Conservation (phyloP, 352 stramenopile species). For the Phytophthora sojae region DNA sequence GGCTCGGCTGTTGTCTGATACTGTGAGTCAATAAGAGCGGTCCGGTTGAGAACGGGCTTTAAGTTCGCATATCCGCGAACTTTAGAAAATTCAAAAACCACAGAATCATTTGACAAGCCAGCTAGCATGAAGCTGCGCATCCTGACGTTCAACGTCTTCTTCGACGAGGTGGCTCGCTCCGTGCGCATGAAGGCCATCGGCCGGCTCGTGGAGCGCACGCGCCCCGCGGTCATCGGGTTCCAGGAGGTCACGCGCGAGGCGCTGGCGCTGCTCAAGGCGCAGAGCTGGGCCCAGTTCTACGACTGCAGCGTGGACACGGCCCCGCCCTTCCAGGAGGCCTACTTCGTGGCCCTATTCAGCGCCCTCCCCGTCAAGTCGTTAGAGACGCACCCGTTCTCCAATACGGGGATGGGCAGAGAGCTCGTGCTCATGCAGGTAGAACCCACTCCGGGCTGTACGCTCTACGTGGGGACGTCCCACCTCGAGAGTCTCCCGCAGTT, state of each 20-base stretch:
- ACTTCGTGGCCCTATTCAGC: slow-evolving; percentile 85
- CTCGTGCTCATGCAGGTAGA: slow-evolving; percentile 69
- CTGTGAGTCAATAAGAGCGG: too few species aligned
- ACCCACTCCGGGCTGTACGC: slow-evolving; percentile 45
- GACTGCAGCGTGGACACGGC: slow-evolving; percentile 80
- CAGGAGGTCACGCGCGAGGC: slow-evolving; percentile 78
- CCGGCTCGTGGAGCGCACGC: slow-evolving; percentile 50
- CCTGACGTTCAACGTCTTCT: slow-evolving; percentile 83
- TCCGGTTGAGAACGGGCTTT: too few species aligned
- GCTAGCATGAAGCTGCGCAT: slow-evolving; percentile 65
- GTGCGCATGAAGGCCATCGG: slow-evolving; percentile 74
- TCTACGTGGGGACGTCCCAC: slow-evolving; percentile 74
- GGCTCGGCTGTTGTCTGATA: too few species aligned
- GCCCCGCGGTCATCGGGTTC: slow-evolving; percentile 76
- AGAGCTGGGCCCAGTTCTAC: slow-evolving; percentile 75
- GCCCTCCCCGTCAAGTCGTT: slow-evolving; percentile 67
- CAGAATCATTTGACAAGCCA: not conserved
- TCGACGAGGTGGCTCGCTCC: slow-evolving; percentile 66
- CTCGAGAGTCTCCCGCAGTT: slow-evolving; percentile 79
- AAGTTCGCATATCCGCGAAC: too few species aligned
- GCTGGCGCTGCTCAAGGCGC: slow-evolving; percentile 57
- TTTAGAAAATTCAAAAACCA: too few species aligned
- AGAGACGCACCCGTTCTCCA: slow-evolving; percentile 72
- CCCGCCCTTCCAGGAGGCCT: slow-evolving; percentile 72
- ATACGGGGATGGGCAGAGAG: slow-evolving; percentile 79